Percentiles rank a stretch among this genome's conserved stretches.
phyloP scores from a whole-genome alignment of 768 basidiomycete species.

The Paxillus rubicundulus region DNA sequence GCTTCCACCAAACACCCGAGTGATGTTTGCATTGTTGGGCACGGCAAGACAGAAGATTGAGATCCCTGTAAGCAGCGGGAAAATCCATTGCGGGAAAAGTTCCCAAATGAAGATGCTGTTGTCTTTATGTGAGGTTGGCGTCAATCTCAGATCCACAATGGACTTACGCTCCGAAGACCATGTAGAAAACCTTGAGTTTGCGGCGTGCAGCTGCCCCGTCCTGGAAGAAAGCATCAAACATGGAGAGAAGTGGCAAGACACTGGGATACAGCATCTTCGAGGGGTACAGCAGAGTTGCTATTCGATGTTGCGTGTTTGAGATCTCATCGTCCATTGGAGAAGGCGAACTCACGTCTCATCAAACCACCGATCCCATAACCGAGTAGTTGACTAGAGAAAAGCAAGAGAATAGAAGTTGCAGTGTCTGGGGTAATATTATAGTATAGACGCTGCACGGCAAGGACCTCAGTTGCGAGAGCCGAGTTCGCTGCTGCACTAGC shows the following conservation, averaged over 20 bases:
- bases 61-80: conserved; percentile 61
- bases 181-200: conserved; percentile 36
- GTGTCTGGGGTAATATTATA: conserved; percentile 52
- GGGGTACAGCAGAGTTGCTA: conserved; percentile 39
- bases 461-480: conserved; percentile 51
- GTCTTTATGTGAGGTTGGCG: background rate
- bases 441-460: conserved; percentile 52
- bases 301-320: background rate
- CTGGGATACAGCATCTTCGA: conserved; percentile 44
- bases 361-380: conserved; percentile 59
- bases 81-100: conserved; percentile 34
- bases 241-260: conserved; percentile 22
- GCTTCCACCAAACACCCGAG: conserved; percentile 58
- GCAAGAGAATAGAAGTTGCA: conserved; percentile 42
- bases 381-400: conserved; percentile 35
- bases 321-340: background rate
- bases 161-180: conserved; percentile 33
- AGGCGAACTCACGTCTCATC: conserved; percentile 39
- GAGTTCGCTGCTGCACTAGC: conserved; percentile 52
- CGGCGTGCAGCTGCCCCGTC: conserved; percentile 39
- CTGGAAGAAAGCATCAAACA: conserved; percentile 39
- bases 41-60: conserved; percentile 60
- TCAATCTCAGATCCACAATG: conserved; percentile 12
- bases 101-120: conserved; percentile 35
- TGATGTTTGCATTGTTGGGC: conserved; percentile 47